A percentile compares a stretch with the other conserved stretches of the same genome.
These are phyloP conservation scores for Zygosaccharomyces sapae DNA, from an alignment of 1,139 yeast species.

Conservation along the genomic window DNA sequence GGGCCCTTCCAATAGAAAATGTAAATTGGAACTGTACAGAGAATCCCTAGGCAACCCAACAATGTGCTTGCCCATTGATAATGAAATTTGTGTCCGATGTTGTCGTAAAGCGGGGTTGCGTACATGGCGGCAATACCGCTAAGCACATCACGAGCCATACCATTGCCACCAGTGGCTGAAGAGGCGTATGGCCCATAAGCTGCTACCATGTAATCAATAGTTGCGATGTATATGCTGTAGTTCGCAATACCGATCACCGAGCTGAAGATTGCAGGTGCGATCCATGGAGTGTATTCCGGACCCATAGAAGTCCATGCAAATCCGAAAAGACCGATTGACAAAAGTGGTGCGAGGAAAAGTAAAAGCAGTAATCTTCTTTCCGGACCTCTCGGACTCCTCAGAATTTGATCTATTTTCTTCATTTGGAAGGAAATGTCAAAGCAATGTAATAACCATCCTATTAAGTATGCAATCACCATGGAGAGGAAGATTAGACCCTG, in stretches of 20 bases:
- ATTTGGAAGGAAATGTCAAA: conserved; percentile 3
- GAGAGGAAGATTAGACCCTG: conserved; percentile 9
- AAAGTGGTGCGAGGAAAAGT: conserved; percentile 7
- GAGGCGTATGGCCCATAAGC: conserved; percentile 12
- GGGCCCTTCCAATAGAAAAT: conserved; percentile 9
- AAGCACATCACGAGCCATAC: conserved; percentile 12
- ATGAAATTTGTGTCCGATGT: conserved; percentile 9
- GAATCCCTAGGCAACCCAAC: conserved; percentile 8
- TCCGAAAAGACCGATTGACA: conserved; percentile 9
- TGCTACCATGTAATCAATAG: conserved; percentile 11
- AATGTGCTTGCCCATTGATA: conserved; percentile 10
- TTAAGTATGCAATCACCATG: conserved; percentile 6
- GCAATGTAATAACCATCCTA: conserved; percentile 5
- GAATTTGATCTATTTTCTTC: conserved; percentile 1
- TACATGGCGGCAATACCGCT: conserved; percentile 11
- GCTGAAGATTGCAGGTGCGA: conserved; percentile 10
- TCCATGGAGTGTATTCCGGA: conserved; percentile 10
- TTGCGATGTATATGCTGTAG: conserved; percentile 10
- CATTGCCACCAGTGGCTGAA: conserved; percentile 11
- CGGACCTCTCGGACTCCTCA: conserved; percentile 9
- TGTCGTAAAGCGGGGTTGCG: conserved; percentile 8
- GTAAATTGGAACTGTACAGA: conserved; percentile 9
- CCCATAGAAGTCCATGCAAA: conserved; percentile 11
- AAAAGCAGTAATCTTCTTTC: conserved; percentile 6
- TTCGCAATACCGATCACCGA: conserved; percentile 9